These are phyloP conservation scores for Mortierella claussenii DNA, from an alignment of 192 early-diverging fungal species.

Conservation along the genomic window DNA sequence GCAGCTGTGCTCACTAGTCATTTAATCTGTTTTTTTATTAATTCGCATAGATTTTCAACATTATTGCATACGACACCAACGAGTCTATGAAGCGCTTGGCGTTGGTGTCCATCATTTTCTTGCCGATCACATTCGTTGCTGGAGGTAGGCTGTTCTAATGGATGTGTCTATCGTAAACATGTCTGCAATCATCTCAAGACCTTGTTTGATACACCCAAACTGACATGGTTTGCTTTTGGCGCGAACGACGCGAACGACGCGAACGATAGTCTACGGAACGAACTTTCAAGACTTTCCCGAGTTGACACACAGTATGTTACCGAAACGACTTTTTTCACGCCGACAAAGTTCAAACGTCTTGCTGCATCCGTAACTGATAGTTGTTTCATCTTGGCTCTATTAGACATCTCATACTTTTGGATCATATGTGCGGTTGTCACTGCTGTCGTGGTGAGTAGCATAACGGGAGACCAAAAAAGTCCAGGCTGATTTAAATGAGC, in stretches of 20 bases:
- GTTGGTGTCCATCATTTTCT: constrained; percentile 56
- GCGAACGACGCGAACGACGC: neutral
- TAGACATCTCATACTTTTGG: constrained; percentile 51
- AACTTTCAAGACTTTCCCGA: constrained; percentile 61
- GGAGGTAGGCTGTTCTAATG: constrained; percentile 45
- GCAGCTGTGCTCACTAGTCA: neutral
- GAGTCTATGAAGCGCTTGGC: constrained; percentile 54
- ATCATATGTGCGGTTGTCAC: constrained; percentile 48
- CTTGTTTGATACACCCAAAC: too few relatives aligned
- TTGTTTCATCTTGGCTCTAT: too few relatives aligned
- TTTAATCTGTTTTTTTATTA: neutral
- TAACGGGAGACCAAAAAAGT: neutral
- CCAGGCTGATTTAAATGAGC: too few relatives aligned
- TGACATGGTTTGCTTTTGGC: neutral
- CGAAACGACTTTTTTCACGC: too few relatives aligned
- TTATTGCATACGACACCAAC: constrained; percentile 59
- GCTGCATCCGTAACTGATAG: too few relatives aligned
- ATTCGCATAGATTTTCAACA: constrained; percentile 53
- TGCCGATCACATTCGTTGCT: constrained; percentile 66
- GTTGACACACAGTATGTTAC: constrained; percentile 29
- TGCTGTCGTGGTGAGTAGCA: constrained; percentile 16
- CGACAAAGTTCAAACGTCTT: too few relatives aligned
- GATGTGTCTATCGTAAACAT: too few relatives aligned
- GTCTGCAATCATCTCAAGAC: too few relatives aligned
- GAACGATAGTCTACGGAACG: constrained; percentile 55